A percentile compares a stretch with the other conserved stretches of the same genome.
These are phyloP conservation scores for Aspergillus novofumigatus DNA, from an alignment of 2,329 filamentous ascomycete genomes.

Conservation along the genomic window DNA sequence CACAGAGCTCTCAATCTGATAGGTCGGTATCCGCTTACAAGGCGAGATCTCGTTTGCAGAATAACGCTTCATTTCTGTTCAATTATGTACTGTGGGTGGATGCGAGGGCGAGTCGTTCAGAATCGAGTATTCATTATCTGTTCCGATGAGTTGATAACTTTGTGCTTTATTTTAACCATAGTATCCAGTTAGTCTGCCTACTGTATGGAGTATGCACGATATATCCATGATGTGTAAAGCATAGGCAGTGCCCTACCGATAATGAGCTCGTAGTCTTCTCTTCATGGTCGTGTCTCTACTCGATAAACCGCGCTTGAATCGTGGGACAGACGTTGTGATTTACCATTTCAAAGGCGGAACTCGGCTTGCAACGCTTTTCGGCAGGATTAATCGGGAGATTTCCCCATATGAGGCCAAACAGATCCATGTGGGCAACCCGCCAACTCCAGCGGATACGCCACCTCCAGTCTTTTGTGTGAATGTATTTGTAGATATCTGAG, in stretches of 20 bases:
- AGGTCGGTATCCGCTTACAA: background rate
- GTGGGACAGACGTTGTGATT: background rate
- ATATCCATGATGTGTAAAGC: background rate
- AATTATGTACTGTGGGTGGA: background rate
- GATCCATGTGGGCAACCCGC: constrained; percentile 1
- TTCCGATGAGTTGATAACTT: no score
- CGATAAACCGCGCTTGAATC: background rate
- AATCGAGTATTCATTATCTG: background rate
- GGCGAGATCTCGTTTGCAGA: no score
- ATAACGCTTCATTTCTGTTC: background rate
- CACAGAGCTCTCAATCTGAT: background rate
- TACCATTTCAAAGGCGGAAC: constrained; percentile 18
- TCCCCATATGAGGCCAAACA: constrained; percentile 12
- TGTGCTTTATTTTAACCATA: background rate
- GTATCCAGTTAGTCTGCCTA: background rate
- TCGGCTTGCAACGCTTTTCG: constrained; percentile 19
- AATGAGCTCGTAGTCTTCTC: background rate
- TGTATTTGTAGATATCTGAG: background rate
- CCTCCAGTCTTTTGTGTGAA: constrained; percentile 5
- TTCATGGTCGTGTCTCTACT: background rate
- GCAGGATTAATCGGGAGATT: constrained; percentile 21
- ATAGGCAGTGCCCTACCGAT: background rate
- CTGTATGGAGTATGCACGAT: background rate
- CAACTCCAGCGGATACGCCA: constrained; percentile 9
- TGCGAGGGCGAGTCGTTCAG: background rate